Base-by-base conservation (phyloP, 768 basidiomycete species). In the Lactarius vividus region DNA sequence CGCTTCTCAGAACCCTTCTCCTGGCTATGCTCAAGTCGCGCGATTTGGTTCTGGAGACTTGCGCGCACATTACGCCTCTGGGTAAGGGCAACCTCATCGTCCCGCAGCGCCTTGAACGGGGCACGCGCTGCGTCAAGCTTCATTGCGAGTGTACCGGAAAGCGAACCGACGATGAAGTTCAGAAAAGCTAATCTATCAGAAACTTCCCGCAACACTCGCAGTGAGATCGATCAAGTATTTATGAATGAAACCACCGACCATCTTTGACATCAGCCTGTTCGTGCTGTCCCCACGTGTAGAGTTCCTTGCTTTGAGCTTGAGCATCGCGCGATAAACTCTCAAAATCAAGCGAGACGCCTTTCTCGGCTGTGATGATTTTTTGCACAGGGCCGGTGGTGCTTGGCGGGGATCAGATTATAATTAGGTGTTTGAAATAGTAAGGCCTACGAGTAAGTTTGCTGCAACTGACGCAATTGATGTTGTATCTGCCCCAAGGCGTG, bases 181-280 rank as follows among this genome's bases (percentile, higher is more conserved):
- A 94, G 77, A 76, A 88, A 94, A 2, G 89, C 92, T 28, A 94
- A 79, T 39, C 92, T 83, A 74, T 94, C 92, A 54, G 88, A 85
- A 5, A 92, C 91, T 60, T 52, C 49, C 13, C 49, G 64, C 11
- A 37, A 28, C 15, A 63, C 2, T 1, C 13, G 23, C 18, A 28
- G 58, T 59, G 44, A 40, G 28, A 13, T 63, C 52, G 15, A 68
- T 66, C 33, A 42, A 4, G 2, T 2, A n/a, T 10, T 52, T 3
- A 55, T 42, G 2, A 31, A 10, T 7, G 7, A 18, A 62, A n/a
- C n/a, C 69, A 37, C 82, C 54, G 62, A 87, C 89, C 88, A 78
- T 92, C 92, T 72, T 85, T 92, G 74, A 94, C 66, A 79, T 94
- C 92, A 23, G 83, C 80, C 6, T 77, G 75, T 71, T 93, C 88